Conservation (phyloP, 2,329 filamentous ascomycete genomes). For the Colletotrichum shisoi region DNA sequence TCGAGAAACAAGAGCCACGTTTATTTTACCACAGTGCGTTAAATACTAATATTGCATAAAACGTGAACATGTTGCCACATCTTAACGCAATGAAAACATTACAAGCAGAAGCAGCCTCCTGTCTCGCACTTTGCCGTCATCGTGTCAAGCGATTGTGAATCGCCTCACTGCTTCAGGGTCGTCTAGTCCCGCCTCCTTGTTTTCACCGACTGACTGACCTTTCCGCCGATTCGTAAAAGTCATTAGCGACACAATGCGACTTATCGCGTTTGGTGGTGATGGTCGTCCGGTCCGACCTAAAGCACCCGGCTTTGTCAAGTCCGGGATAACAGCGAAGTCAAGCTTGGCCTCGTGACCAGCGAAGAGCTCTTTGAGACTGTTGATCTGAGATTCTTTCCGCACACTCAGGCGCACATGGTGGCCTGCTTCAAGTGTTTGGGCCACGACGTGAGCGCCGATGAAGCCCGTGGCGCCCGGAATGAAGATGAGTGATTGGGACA, state of each 20-base stretch:
- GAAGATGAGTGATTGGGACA: conserved; percentile 23
- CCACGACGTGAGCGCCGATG: conserved; percentile 13
- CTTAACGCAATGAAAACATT: no score
- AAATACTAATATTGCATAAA: no score
- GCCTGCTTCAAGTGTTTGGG: background rate
- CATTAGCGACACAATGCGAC: background rate
- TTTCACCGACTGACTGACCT: no score
- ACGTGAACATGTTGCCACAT: no score
- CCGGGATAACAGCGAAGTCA: conserved; percentile 1
- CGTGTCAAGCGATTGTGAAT: no score
- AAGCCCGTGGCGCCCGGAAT: conserved; percentile 31
- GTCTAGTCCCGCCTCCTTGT: no score
- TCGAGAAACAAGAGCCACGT: no score
- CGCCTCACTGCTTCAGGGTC: background rate
- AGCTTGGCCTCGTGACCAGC: background rate
- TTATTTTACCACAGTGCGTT: no score
- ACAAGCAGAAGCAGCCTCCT: no score
- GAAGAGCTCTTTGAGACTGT: background rate
- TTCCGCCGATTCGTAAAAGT: background rate
- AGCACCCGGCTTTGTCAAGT: conserved; percentile 2
- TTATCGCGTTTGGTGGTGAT: background rate
- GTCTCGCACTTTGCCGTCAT: no score
- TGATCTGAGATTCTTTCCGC: conserved; percentile 12
- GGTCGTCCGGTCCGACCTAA: background rate
- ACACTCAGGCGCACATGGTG: conserved; percentile 29